These are phyloP conservation scores for Allium cepa DNA, from an alignment of 106 monocot species.

Conservation along the genomic window DNA sequence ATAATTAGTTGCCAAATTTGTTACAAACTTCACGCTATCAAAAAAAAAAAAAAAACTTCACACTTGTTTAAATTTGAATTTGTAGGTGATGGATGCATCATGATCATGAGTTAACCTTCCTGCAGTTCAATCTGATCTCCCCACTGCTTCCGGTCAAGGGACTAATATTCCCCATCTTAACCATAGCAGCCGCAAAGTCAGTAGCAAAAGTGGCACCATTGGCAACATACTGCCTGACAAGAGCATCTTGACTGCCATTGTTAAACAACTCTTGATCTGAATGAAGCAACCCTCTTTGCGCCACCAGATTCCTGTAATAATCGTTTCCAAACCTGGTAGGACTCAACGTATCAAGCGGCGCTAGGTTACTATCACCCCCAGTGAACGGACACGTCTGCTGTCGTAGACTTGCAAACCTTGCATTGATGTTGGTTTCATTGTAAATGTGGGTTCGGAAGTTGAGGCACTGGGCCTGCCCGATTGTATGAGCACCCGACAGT, in stretches of 20 bases:
- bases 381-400: constrained; percentile 6
- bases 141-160: not conserved
- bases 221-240: constrained; percentile 3
- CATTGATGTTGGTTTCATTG: constrained; percentile 22
- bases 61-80: not conserved
- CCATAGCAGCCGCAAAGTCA: constrained; percentile 7
- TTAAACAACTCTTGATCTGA: constrained; percentile 19
- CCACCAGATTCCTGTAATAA: constrained; percentile 9
- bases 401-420: constrained; percentile 4
- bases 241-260: not conserved
- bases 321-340: constrained; percentile 4
- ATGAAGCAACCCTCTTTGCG: constrained; percentile 1
- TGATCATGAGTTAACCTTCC: constrained; percentile 9
- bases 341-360: constrained; percentile 7
- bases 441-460: constrained; percentile 20
- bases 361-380: constrained; percentile 10
- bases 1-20: not conserved
- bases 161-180: constrained; percentile 14
- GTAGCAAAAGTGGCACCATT: not conserved
- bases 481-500: constrained; percentile 41
- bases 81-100: not conserved
- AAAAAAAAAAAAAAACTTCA: not conserved
- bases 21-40: not conserved
- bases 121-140: too few species aligned
- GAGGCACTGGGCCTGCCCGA: constrained; percentile 26